A percentile compares a stretch with the other conserved stretches of the same genome.
phyloP scores from a whole-genome alignment of 1,284 basidiomycete genomes.

The Pseudomicrostroma phylloplanum region DNA sequence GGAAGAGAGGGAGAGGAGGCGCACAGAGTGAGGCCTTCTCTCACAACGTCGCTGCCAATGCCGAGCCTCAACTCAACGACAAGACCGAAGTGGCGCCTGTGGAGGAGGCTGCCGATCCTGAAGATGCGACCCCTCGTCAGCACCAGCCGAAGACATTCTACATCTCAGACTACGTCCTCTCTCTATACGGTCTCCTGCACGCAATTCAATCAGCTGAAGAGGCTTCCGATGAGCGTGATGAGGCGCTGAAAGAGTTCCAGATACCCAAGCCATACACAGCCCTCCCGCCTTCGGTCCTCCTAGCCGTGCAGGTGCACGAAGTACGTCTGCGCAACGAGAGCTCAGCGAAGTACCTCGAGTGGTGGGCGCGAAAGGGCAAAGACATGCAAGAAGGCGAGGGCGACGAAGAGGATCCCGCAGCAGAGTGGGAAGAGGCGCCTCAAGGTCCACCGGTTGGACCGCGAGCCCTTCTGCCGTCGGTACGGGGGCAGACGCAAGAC shows the following conservation, averaged over 20 bases:
- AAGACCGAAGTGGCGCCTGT: neutral
- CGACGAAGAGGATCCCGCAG: neutral
- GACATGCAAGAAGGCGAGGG: neutral
- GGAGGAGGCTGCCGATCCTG: neutral
- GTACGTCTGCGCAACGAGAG: constrained; percentile 16
- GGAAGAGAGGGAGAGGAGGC: neutral
- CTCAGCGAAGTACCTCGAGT: constrained; percentile 13
- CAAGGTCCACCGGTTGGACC: no score
- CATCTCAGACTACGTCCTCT: neutral
- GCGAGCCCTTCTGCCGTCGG: no score
- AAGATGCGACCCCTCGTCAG: neutral
- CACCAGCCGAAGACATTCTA: neutral
- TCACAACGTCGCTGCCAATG: neutral
- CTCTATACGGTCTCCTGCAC: neutral
- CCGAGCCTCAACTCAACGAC: neutral
- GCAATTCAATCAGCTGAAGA: neutral
- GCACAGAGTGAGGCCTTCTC: neutral
- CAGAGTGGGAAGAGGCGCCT: no score
- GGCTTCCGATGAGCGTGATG: neutral
- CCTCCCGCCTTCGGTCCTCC: neutral
- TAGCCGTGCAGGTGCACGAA: neutral
- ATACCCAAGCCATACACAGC: neutral
- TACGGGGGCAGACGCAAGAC: neutral
- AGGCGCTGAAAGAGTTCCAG: neutral
- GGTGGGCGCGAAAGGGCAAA: constrained; percentile 15